Evolutionary conservation across 768 basidiomycete species (phyloP), one percentile per base, ranked within the genome.

Genomic region (Cystofilobasidium bisporidii): DNA sequence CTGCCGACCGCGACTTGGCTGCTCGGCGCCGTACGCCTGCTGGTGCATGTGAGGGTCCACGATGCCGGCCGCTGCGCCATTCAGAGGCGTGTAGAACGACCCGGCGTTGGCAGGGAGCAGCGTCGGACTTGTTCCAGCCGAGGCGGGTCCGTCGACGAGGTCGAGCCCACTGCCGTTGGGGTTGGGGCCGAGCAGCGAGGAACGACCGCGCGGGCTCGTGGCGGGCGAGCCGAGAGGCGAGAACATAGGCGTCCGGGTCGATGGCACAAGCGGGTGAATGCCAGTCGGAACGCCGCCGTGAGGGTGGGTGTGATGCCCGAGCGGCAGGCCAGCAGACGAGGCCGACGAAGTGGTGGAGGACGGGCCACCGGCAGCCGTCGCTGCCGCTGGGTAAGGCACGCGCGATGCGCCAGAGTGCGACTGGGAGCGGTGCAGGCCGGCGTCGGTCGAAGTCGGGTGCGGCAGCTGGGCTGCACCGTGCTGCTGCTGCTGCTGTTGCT

Each of bases 161-260:
- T 18, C 53, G 14, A 2, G 28, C 14, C 5, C 53, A 8, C 26
- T 30, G 28, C 28, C 53, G 20, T 2, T 18, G 53, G 15, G 8
- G 28, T 3, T 10, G 26, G 24, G n/a, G n/a, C n/a, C 50, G 28
- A 56, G 53, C 28, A 56, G 11, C 28, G 53, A 9, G 14, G 40
- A n/a, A 14, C 60, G 36, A 8, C 20, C 60, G 28, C 60, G 40
- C 40, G 60, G 60, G 8, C 24, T 26, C 41, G 5, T n/a, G 11
- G 60, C 60, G 24, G 60, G 60, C 28, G 60, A 61, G 22, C 45
- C 40, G 26, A 61, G 40, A 3, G 60, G 60, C 6, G 22, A n/a
- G 40, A 61, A 61, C 41, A 56, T 32, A 15, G 53, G 53, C 53
- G 53, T 56, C 28, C 53, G 4, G 5, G 53, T 56, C 8, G 28